These are phyloP conservation scores for Panicum virgatum DNA, from an alignment of 202 grass and related monocot genomes.

Conservation along the genomic window DNA sequence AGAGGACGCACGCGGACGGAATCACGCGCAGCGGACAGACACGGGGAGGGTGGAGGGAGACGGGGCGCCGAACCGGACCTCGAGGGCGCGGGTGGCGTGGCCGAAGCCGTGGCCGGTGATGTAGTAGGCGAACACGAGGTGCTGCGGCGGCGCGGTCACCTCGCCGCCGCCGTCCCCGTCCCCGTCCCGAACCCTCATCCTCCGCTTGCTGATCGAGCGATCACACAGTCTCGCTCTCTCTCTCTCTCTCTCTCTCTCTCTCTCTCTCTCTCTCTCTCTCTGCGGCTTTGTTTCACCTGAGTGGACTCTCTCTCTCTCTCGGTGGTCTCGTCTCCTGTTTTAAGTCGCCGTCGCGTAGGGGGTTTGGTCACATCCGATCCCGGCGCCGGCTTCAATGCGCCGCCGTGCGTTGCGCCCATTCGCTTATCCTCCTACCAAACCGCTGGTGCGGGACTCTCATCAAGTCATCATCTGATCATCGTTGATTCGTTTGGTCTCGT, in stretches of 20 bases:
- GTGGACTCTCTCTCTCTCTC: background rate
- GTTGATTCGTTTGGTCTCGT: too few relatives aligned
- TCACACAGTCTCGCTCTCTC: background rate
- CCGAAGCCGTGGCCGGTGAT: constrained; percentile 95
- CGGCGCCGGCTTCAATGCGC: constrained; percentile 10
- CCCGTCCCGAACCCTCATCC: constrained; percentile 43
- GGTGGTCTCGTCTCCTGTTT: background rate
- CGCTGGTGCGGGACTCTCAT: background rate
- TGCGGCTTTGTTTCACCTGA: background rate
- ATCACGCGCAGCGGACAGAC: background rate
- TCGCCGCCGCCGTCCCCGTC: constrained; percentile 24
- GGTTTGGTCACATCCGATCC: background rate
- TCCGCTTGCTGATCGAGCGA: background rate
- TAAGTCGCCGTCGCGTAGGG: background rate
- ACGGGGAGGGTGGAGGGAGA: background rate
- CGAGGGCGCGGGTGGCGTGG: constrained; percentile 85
- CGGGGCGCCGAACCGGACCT: constrained; percentile 31
- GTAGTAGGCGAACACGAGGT: constrained; percentile 87
- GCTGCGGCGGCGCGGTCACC: constrained; percentile 36
- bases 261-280: background rate
- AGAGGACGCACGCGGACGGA: background rate
- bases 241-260: background rate
- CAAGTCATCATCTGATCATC: too few relatives aligned
- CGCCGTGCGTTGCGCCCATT: background rate
- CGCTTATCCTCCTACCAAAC: background rate